Percentiles rank a stretch among this genome's conserved stretches.
phyloP scores from a whole-genome alignment of 768 basidiomycete species.

The Pholiota conissans region DNA sequence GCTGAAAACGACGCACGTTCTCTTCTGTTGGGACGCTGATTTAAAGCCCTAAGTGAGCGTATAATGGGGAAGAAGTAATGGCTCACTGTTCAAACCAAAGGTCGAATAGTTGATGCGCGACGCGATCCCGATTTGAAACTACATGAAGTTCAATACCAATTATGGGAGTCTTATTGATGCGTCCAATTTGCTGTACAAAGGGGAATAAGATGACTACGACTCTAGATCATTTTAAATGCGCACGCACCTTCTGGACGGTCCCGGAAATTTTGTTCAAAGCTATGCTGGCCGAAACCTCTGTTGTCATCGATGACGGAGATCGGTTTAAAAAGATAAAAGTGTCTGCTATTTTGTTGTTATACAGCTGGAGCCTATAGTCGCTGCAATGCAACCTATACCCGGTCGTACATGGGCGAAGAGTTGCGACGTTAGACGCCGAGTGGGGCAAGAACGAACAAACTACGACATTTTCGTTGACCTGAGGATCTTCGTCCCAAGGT shows the following conservation, averaged over 20 bases:
- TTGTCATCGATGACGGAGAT: constrained; percentile 41
- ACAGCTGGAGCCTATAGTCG: constrained; percentile 58
- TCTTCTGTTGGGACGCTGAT: constrained; percentile 48
- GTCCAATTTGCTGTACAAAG: constrained; percentile 54
- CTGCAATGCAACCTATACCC: constrained; percentile 60
- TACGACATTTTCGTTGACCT: constrained; percentile 58
- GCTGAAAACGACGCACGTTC: constrained; percentile 46
- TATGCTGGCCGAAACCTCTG: constrained; percentile 57
- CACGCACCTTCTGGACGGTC: constrained; percentile 48
- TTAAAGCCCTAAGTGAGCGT: neutral
- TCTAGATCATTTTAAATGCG: neutral
- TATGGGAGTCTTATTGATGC: constrained; percentile 51
- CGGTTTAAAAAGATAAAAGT: constrained; percentile 62
- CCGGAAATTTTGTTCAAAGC: constrained; percentile 62
- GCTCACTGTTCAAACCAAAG: constrained; percentile 68
- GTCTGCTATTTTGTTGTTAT: constrained; percentile 48
- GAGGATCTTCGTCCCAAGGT: constrained; percentile 58
- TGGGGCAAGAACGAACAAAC: constrained; percentile 63
- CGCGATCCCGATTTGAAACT: constrained; percentile 64
- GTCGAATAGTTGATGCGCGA: constrained; percentile 68
- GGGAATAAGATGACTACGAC: neutral
- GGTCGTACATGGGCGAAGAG: constrained; percentile 47
- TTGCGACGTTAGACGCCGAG: constrained; percentile 46
- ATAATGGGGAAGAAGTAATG: too few species aligned
- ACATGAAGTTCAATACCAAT: constrained; percentile 64